phyloP scores from a whole-genome alignment of 2,329 filamentous ascomycete species.

The Ceratocystiopsis sp. region DNA sequence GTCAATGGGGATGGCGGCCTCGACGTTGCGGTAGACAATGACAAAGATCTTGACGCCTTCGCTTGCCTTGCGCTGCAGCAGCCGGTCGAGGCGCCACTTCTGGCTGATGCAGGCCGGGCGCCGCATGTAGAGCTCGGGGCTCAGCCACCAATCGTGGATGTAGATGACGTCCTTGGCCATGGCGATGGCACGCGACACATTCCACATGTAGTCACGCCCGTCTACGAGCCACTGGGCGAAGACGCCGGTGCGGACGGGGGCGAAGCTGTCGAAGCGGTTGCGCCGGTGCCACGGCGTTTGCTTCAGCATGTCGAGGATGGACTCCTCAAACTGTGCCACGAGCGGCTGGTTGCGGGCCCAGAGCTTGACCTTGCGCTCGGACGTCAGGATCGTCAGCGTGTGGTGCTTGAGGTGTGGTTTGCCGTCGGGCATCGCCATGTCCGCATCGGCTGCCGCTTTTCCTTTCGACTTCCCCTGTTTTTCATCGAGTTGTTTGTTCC shows the following conservation, averaged over 20 bases:
- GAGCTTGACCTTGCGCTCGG: slow-evolving; percentile 80
- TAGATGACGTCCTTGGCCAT: slow-evolving; percentile 97
- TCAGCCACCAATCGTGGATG: slow-evolving; percentile 96
- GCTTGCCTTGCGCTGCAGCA: slow-evolving; percentile 82
- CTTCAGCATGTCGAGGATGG: slow-evolving; percentile 68
- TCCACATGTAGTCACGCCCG: slow-evolving; percentile 98
- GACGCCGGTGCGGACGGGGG: slow-evolving; percentile 69
- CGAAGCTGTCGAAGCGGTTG: slow-evolving; percentile 86
- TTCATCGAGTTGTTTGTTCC: slow-evolving; percentile 24
- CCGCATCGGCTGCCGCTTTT: slow-evolving; percentile 11
- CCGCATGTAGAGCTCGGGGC: slow-evolving; percentile 87
- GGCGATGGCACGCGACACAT: slow-evolving; percentile 87
- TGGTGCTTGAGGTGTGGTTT: slow-evolving; percentile 46
- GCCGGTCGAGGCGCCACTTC: slow-evolving; percentile 87
- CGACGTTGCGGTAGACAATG: slow-evolving; percentile 95
- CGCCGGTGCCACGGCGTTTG: slow-evolving; percentile 68
- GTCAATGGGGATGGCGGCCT: slow-evolving; percentile 92
- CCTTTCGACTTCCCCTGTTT: slow-evolving; percentile 25
- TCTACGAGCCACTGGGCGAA: slow-evolving; percentile 96
- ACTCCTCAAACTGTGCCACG: slow-evolving; percentile 83
- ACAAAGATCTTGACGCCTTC: slow-evolving; percentile 97
- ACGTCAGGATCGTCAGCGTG: slow-evolving; percentile 72
- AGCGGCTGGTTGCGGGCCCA: slow-evolving; percentile 82
- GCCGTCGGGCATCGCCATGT: slow-evolving; percentile 31
- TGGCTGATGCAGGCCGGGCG: slow-evolving; percentile 89